Conservation (phyloP, 352 stramenopile genomes). For the Peronospora belbahrii region DNA sequence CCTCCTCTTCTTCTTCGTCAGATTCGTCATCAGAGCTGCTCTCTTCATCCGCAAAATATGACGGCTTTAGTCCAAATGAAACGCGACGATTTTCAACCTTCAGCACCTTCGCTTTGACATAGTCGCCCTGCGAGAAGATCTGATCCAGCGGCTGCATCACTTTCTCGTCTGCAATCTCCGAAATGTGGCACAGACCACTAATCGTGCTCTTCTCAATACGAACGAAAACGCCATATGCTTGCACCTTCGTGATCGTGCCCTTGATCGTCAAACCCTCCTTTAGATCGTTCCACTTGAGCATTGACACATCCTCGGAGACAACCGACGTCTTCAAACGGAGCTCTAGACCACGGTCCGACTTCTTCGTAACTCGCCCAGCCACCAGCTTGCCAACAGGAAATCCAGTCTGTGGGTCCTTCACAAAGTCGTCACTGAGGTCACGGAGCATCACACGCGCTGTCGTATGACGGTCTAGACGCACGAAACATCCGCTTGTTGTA, state of each 20-base stretch:
- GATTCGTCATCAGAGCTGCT: constrained; percentile 85
- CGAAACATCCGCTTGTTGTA: constrained; percentile 89
- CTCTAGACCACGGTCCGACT: constrained; percentile 79
- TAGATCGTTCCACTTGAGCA: constrained; percentile 88
- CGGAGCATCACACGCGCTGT: constrained; percentile 90
- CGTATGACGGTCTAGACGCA: constrained; percentile 84
- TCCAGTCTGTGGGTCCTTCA: constrained; percentile 83
- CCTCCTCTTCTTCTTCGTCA: constrained; percentile 62
- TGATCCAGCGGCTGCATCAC: constrained; percentile 88
- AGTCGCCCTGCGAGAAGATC: constrained; percentile 92
- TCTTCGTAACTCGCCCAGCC: constrained; percentile 89
- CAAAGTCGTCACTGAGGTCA: constrained; percentile 92
- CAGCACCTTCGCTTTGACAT: constrained; percentile 95
- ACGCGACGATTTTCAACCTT: constrained; percentile 90
- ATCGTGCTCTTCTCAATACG: constrained; percentile 93
- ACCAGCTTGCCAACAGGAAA: constrained; percentile 93
- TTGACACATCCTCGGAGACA: constrained; percentile 81
- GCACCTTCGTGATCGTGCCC: constrained; percentile 92
- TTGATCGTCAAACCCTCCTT: constrained; percentile 88
- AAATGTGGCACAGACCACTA: constrained; percentile 93
- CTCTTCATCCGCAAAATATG: constrained; percentile 91
- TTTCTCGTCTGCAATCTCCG: constrained; percentile 92
- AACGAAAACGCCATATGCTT: constrained; percentile 94
- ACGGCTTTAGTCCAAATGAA: constrained; percentile 94
- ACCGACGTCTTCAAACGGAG: constrained; percentile 92